phyloP scores from a whole-genome alignment of 139 green algal species.

The Zygnema circumcarinatum region DNA sequence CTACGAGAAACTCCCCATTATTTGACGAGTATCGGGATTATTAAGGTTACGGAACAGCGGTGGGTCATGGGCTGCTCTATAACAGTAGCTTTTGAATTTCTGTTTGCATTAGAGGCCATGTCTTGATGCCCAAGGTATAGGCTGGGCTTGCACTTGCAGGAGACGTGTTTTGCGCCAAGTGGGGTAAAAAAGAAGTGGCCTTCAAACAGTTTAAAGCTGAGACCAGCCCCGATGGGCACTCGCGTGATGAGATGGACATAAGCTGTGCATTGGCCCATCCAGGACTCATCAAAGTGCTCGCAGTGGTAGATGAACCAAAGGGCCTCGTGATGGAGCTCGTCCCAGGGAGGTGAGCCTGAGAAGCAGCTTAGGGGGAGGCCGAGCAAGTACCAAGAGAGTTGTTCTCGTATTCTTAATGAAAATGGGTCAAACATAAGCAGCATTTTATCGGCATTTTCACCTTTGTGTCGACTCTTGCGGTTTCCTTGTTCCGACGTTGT shows the following conservation, averaged over 20 bases:
- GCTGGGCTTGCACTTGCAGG: conserved; percentile 11
- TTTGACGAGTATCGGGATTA: too few species aligned
- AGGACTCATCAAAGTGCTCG: conserved; percentile 74
- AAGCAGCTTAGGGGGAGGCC: neutral
- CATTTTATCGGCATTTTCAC: neutral
- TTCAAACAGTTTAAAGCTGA: conserved; percentile 81
- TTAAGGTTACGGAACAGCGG: too few species aligned
- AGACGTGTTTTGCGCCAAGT: conserved; percentile 52
- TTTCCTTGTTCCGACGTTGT: neutral
- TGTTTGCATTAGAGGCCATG: too few species aligned
- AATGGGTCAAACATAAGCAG: neutral
- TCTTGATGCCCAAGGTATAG: too few species aligned
- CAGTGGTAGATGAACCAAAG: conserved; percentile 33
- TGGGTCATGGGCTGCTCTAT: too few species aligned
- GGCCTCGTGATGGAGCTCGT: conserved; percentile 71
- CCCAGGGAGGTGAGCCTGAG: conserved; percentile 53
- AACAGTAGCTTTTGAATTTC: too few species aligned
- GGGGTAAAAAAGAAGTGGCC: conserved; percentile 67
- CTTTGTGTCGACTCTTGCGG: neutral
- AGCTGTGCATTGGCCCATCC: conserved; percentile 70
- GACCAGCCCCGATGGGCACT: conserved; percentile 63
- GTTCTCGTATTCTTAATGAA: neutral
- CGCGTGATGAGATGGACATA: conserved; percentile 77
- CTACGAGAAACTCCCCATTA: neutral
- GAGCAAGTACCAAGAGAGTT: neutral